Percentiles rank a stretch among this genome's conserved stretches.
phyloP scores from a whole-genome alignment of 805 yeast genomes.

The Millerozyma acaciae region DNA sequence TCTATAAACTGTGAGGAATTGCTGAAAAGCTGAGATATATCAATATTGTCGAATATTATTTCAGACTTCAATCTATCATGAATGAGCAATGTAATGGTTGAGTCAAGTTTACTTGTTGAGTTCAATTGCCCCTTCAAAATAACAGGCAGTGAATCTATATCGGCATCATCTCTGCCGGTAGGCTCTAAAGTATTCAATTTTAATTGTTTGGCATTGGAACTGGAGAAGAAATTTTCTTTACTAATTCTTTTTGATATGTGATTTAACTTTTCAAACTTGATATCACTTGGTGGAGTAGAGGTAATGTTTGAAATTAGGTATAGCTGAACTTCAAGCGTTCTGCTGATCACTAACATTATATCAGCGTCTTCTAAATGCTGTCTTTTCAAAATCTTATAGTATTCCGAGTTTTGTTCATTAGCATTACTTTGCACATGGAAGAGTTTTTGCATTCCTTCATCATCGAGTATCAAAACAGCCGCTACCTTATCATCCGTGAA shows the following conservation, averaged over 20 bases:
- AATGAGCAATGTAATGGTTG: slow-evolving; percentile 19
- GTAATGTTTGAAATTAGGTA: slow-evolving; percentile 50
- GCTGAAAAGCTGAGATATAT: slow-evolving; percentile 8
- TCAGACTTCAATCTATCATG: slow-evolving; percentile 38
- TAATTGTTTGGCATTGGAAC: too few relatives aligned
- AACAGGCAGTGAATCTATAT: slow-evolving; percentile 12
- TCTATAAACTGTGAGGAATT: slow-evolving; percentile 8
- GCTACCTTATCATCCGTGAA: slow-evolving; percentile 18
- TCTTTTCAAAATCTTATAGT: slow-evolving; percentile 9
- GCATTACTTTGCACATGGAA: slow-evolving; percentile 1
- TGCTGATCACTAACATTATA: slow-evolving; percentile 39
- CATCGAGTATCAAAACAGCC: slow-evolving; percentile 34
- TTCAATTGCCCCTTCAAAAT: slow-evolving; percentile 8
- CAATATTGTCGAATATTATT: slow-evolving; percentile 22
- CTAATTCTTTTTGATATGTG: slow-evolving; percentile 8
- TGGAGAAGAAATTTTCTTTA: too few relatives aligned
- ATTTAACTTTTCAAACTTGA: slow-evolving; percentile 37
- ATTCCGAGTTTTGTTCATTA: slow-evolving; percentile 9
- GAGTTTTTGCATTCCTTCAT: too few relatives aligned
- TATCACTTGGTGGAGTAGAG: slow-evolving; percentile 51
- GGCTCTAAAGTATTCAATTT: too few relatives aligned
- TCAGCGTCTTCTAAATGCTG: slow-evolving; percentile 14
- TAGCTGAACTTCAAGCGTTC: slow-evolving; percentile 38
- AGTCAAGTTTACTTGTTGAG: slow-evolving; percentile 8
- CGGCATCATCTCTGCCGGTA: slow-evolving; percentile 16